Evolutionary conservation across 208 protist genomes (phyloP), one percentile per base, ranked within the genome.

Genomic region (Trypanosomatidae sp.): DNA sequence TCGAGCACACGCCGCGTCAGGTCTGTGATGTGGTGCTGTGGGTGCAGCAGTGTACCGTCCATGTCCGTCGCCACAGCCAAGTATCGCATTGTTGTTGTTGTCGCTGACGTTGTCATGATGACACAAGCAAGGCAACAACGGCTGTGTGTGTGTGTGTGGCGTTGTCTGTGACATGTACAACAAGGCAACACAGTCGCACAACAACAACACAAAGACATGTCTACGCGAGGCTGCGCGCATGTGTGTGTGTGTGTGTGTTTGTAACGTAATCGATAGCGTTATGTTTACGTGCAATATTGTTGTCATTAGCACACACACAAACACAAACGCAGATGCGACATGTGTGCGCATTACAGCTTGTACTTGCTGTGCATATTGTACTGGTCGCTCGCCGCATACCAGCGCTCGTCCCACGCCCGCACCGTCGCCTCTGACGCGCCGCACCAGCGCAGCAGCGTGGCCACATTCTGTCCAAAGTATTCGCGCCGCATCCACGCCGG

Each of bases 401-500:
- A 92, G 60, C 51, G 62, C 43, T 66, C 46, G 20, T 57, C 51
- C 56, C 48, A 74, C 25, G 24, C 21, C 13, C 49, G 20, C 33
- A 88, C 50, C 15, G 40, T 67, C 27, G 71, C 66, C 18, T 83
- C 61, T 1, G 65, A 45, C 6, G 75, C 52, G 5, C 78, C 75
- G 33, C 48, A 50, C 20, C 69, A 66, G 18, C 61, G 46, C 26
- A 87, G 52, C 15, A 87, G 48, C 8, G 38, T 66, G 24, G 53
- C 63, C 2, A 88, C 11, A 30, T 92, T 92, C 41, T 92, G 60
- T 2, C 69, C 71, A 19, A 92, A 22, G 60, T 88, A 88, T 58
- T 92, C 83, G 6, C 83, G 74, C 8, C 83, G 74, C 83, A 92
- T 92, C 76, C 78, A 92, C 33, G 78, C 66, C 8, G 83, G 83